Percentiles rank a stretch among this genome's conserved stretches.
These are phyloP conservation scores for Flaveria trinervia DNA, from an alignment of 129 eudicot genomes.

Conservation along the genomic window DNA sequence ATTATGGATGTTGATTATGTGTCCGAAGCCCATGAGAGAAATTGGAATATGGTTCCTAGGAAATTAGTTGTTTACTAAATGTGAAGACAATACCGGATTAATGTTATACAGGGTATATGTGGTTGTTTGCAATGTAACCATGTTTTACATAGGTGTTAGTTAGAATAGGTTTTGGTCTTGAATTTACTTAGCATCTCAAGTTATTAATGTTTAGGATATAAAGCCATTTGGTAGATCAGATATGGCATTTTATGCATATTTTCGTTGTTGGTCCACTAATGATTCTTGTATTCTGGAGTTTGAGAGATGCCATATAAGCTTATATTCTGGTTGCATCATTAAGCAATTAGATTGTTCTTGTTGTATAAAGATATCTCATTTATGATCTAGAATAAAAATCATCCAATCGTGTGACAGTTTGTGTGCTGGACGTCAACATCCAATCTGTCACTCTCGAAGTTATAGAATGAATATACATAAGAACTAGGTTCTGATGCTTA, in stretches of 20 bases:
- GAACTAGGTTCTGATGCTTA: background rate
- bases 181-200: background rate
- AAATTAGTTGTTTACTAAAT: no score
- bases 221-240: background rate
- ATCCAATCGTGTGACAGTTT: conserved; percentile 6
- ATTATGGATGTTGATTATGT: background rate
- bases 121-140: background rate
- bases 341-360: background rate
- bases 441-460: background rate
- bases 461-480: background rate
- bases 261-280: background rate
- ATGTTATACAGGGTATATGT: background rate
- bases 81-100: background rate
- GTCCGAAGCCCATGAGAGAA: background rate
- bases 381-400: background rate
- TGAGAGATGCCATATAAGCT: conserved; percentile 2
- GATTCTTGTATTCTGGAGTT: background rate
- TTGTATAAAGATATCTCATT: background rate
- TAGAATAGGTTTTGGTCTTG: background rate
- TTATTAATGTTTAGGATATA: background rate
- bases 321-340: conserved; percentile 2
- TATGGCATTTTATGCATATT: background rate
- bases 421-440: background rate
- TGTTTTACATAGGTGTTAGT: background rate
- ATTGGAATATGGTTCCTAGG: background rate